phyloP scores from a whole-genome alignment of 75 land plant genomes.

The Selaginella tamariscina region DNA sequence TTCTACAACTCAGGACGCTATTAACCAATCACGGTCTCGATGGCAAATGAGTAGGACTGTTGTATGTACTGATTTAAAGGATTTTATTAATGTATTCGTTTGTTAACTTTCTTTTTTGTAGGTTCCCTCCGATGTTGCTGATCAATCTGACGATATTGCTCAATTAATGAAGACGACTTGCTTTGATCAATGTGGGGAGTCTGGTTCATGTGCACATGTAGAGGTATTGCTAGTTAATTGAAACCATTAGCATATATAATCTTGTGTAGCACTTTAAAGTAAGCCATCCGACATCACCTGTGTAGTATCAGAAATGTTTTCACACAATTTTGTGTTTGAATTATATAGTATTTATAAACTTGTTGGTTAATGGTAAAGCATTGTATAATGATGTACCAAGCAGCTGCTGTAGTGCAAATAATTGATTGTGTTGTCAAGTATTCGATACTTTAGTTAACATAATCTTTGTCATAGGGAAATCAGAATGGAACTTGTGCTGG shows the following conservation, averaged over 20 bases:
- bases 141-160: neutral
- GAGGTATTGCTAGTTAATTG: neutral
- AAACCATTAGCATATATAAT: neutral
- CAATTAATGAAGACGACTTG: neutral
- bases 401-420: too few species aligned
- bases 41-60: slow-evolving; percentile 88
- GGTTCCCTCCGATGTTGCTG: neutral
- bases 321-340: too few species aligned
- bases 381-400: too few species aligned
- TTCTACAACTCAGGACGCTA: slow-evolving; percentile 50
- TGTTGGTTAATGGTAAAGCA: too few species aligned
- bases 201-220: neutral
- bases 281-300: too few species aligned
- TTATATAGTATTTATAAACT: too few species aligned
- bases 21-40: slow-evolving; percentile 47
- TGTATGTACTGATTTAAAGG: slow-evolving; percentile 21
- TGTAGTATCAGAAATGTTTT: too few species aligned
- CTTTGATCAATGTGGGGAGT: neutral
- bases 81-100: neutral
- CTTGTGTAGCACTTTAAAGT: too few species aligned
- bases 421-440: too few species aligned
- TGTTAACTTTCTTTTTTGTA: neutral
- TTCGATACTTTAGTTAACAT: too few species aligned
- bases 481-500: neutral
- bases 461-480: too few species aligned